Evolutionary conservation across 2,329 filamentous ascomycete species (phyloP), one percentile per base, ranked within the genome.

Genomic region (Hypoxylon sp.): DNA sequence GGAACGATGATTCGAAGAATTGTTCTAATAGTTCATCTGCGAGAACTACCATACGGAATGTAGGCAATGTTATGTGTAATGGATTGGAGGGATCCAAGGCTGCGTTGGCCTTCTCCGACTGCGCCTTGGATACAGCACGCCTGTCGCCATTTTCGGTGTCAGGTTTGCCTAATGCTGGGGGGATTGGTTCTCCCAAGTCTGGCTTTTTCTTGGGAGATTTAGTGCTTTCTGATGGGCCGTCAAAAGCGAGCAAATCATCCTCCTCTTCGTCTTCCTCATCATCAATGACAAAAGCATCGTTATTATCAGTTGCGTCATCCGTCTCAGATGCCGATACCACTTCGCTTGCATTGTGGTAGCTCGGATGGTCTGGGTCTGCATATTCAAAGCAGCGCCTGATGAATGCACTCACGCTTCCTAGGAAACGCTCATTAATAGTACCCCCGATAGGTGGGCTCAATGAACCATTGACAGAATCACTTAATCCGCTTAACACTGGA

Each of bases 381-480:
- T 99, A 99, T 72, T 99, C 94, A 61, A 99, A 99, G 71, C 94
- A 99, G 51, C 94, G 83, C 59, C 92, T 83, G 53, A 97, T 99
- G 68, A 99, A 99, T 2, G 91, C 91, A 62, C 91, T 96, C 42
- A 99, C 91, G 56, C 92, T 96, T 55, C 88, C 90, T 17, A 99
- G 75, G 67, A 99, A 97, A 43, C 87, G 84, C 71, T 97, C 94
- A 60, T 95, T 94, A 29, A 87, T 83, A 47, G 89, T 77, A 64
- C 78, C 75, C n/a, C 78, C 79, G 1, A 72, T 68, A 36, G 69
- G 66, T 71, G 76, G 60, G 73, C 72, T 68, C 65, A 73, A 57
- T 29, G 68, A 67, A 27, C 63, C 66, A 23, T 61, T 65, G 41
- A 67, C 68, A 9, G 61, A 67, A 57, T 67, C 73, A 43, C 72